Percentiles rank a stretch among this genome's conserved stretches.
phyloP scores from a whole-genome alignment of 176 grass and related monocot genomes.

The Canna indica region DNA sequence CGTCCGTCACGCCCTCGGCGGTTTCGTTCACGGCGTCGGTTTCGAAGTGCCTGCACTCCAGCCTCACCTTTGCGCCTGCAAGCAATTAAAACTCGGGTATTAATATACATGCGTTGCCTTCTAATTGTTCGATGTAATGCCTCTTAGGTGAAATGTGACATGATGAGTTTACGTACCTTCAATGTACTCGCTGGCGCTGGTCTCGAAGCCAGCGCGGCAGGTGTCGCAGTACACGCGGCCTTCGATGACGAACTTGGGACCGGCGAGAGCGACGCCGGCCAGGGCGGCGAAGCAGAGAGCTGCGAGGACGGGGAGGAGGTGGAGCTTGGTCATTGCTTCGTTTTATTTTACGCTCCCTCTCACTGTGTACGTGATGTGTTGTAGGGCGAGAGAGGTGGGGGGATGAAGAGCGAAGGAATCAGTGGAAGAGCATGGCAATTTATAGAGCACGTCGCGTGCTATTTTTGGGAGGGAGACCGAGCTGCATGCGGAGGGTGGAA shows the following conservation, averaged over 20 bases:
- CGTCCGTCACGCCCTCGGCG: constrained; percentile 44
- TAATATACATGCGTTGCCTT: background rate
- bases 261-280: background rate
- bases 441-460: no score
- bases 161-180: constrained; percentile 23
- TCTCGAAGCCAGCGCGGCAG: constrained; percentile 75
- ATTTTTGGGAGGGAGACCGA: no score
- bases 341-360: background rate
- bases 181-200: constrained; percentile 52
- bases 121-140: no score
- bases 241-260: constrained; percentile 30
- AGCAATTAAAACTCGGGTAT: background rate
- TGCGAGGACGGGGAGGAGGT: background rate
- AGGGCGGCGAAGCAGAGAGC: background rate
- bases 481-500: no score
- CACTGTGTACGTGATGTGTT: background rate
- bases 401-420: background rate
- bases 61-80: constrained; percentile 48
- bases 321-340: background rate
- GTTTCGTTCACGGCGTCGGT: constrained; percentile 10
- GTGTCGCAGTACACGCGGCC: constrained; percentile 92
- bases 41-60: constrained; percentile 43
- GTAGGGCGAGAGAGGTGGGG: background rate
- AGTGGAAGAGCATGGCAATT: no score
- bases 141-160: background rate